Base-by-base conservation (phyloP, 1,284 basidiomycete species). In the Ceratobasidium papillatum region DNA sequence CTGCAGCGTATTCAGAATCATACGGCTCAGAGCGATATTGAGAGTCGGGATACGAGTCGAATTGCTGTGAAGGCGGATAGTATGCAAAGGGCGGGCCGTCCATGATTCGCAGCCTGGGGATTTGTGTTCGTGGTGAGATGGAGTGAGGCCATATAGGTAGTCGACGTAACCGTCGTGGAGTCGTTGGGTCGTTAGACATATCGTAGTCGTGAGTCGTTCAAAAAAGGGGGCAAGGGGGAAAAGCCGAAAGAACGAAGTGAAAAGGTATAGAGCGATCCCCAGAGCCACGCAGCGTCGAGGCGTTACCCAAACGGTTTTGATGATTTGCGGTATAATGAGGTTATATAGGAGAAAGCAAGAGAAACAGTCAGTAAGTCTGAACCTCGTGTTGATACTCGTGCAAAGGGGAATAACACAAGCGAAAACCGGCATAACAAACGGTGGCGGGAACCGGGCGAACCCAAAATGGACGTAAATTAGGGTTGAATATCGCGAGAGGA, bases 301-400 rank as follows among this genome's bases (percentile, higher is more conserved):
- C 22, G 32, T 52, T 49, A 32, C 30, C 32, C 45, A 32, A 52
- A 52, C n/a, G 45, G 22, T 49, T 32, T 64, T 45, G 62, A 47
- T 47, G 62, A 32, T 64, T 64, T 45, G 41, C n/a, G 17, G 45
- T 43, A 30, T 25, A 25, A 34, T 22, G n/a, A 19, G 34, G 52
- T 38, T 41, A 58, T 58, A 69, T 36, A 43, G 52, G 45, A 43
- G 49, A 69, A 58, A 41, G 14, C 19, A 14, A 43, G 36, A 58
- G 51, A 41, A 41, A 58, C 36, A 25, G 65, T 69, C 52, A 69
- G 65, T 69, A 69, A 69, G 49, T 45, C 41, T 25, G 22, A 69
- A 30, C 51, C 65, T 58, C 65, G 65, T 69, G 65, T 41, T 38
- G 36, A 36, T 58, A 69, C 3, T 38, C 4, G 9, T 58, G 49